Evolutionary conservation across 176 grass and related monocot genomes (phyloP), one percentile per base, ranked within the genome.

Genomic region (Tillandsia fasciculata): DNA sequence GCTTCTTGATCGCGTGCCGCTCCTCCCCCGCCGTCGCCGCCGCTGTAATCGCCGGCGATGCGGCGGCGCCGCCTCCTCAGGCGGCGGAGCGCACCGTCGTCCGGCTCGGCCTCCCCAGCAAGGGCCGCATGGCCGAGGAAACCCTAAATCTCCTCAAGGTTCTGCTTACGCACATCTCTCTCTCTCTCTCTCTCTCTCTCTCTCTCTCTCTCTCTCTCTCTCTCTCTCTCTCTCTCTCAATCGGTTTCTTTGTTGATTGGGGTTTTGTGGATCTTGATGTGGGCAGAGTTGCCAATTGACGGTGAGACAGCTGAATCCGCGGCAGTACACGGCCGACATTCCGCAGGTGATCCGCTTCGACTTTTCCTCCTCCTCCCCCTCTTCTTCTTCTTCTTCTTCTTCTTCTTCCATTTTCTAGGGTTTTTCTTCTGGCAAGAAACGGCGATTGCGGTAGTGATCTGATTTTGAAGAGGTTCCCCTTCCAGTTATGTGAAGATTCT

Each of bases 71-170:
- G 23, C 12, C 59, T 9, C 52, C 83, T 11, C n/a, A 20, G 18
- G 17, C 10, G 22, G 74, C 64, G 11, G 87, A 91, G 11, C 87
- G 94, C 48, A 77, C 47, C 0, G 84, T 85, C 14, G 86, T 93
- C 63, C 89, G 94, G 2, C 81, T 99, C 14, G 94, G 94, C 13
- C 84, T 99, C 33, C 84, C 89, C 23, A 99, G 94, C 70, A 99
- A 93, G 82, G 94, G 94, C 26, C 89, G 94, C 1, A 87, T 99
- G 89, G 74, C 94, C 42, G 94, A 99, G 11, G 86, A 93, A 86
- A 97, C 94, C 65, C 72, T 92, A 71, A 86, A 66, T 82, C 89
- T 99, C 52, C 83, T 99, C 54, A 88, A 99, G 87, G 88, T 91
- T 22, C 15, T 61, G 2, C 8, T 10, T 1, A 24, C 1, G 24